These are phyloP conservation scores for Phytophthora macrochlamydospora DNA, from an alignment of 352 stramenopile genomes.

Conservation along the genomic window DNA sequence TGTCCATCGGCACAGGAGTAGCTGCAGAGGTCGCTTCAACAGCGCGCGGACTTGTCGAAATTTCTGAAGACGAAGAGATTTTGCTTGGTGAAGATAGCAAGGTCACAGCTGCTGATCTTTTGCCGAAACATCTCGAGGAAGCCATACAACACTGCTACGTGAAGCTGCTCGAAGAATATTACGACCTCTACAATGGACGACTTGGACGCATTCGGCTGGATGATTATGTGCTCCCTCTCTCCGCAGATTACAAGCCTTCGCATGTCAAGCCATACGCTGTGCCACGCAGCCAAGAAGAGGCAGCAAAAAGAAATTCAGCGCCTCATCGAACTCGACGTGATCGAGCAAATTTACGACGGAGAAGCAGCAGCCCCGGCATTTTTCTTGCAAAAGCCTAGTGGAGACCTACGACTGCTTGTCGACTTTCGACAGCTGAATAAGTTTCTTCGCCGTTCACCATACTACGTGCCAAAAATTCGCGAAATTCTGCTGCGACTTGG, in stretches of 20 bases:
- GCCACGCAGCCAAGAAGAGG: neutral
- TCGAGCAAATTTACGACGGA: constrained; percentile 18
- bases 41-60: neutral
- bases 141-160: too few species aligned
- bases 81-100: neutral
- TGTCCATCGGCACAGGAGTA: neutral
- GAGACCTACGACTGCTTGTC: constrained; percentile 2
- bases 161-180: too few species aligned
- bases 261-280: neutral
- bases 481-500: constrained; percentile 4
- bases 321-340: constrained; percentile 5
- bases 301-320: constrained; percentile 2
- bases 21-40: neutral
- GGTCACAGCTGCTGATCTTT: too few species aligned
- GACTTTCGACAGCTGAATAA: constrained; percentile 17
- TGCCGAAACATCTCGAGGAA: too few species aligned
- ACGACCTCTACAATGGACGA: too few species aligned
- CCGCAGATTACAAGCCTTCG: too few species aligned
- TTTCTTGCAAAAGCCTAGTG: constrained; percentile 11
- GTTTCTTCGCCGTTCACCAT: constrained; percentile 4
- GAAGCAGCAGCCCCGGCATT: constrained; percentile 16
- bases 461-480: neutral
- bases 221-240: too few species aligned
- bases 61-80: constrained; percentile 2
- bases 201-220: too few species aligned